Evolutionary conservation across 345 rosid genomes (phyloP), one percentile per base, ranked within the genome.

Genomic region (Psidium guajava): DNA sequence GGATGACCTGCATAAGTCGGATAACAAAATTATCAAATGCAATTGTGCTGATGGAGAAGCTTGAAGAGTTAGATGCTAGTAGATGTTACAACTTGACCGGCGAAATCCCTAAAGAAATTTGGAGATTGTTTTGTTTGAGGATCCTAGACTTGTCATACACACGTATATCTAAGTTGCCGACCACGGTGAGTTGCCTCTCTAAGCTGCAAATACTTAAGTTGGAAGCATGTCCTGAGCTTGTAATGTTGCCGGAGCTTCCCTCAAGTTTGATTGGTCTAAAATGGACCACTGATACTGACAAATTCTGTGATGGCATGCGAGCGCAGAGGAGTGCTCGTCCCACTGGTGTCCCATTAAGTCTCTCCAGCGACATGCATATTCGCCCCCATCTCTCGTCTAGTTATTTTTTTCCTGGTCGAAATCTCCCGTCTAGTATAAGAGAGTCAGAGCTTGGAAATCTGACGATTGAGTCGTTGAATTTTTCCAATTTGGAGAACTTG

Each of bases 361-460:
- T 36, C 36, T 36, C 36, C 36, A 36, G 36, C 36, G 3, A 36
- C 36, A 36, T 36, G 36, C 36, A 36, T 36, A 40, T 40, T 0
- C 9, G 0, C 5, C 59, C 59, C 2, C 0, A 1, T 0, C 2
- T 3, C n/a, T 0, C 36, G 3, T 36, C 36, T 36, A 36, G 36
- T 36, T 36, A 36, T 36, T 36, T 36, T 36, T 36, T 36, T 36
- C 36, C 36, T 36, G 36, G 36, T 36, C 36, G 3, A 36, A 36
- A 36, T 36, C 36, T 36, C 36, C 36, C 0, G 58, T 22, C 58
- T 55, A 55, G n/a, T 55, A 22, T 55, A 55, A 55, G 59, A 9
- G 59, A 55, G 59, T 22, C 22, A 0, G 12, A 9, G 22, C 5
- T 55, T 22, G 59, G 5, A 55, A 55, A 22, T 55, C 12, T 55